Percentiles rank a stretch among this genome's conserved stretches.
These are phyloP conservation scores for Suillus placidus DNA, from an alignment of 768 basidiomycete species.

Conservation along the genomic window DNA sequence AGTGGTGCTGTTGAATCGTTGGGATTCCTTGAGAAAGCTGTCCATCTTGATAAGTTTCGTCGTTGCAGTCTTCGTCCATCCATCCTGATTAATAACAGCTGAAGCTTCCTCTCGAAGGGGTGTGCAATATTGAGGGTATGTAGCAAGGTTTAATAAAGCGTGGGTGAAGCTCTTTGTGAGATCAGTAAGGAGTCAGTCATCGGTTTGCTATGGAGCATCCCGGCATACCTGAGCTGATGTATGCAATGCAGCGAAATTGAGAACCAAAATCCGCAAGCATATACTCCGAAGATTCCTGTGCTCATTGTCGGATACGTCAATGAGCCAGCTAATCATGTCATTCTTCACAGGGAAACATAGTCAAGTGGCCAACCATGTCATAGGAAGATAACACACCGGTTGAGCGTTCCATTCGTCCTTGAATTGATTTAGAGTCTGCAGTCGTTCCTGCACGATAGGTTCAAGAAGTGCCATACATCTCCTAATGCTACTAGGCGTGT, in stretches of 20 bases:
- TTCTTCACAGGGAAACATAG: slow-evolving; percentile 27
- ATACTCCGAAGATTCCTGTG: slow-evolving; percentile 31
- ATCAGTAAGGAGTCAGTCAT: slow-evolving; percentile 10
- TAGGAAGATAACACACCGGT: slow-evolving; percentile 32
- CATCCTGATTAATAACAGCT: slow-evolving; percentile 32
- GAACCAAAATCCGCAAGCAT: slow-evolving; percentile 36
- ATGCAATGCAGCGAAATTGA: slow-evolving; percentile 44
- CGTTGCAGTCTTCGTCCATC: slow-evolving; percentile 38
- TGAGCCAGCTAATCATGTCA: slow-evolving; percentile 46
- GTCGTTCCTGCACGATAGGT: slow-evolving; percentile 38
- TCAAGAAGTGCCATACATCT: slow-evolving; percentile 33
- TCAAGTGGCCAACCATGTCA: slow-evolving; percentile 6
- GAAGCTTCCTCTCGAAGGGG: slow-evolving; percentile 46
- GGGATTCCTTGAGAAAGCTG: slow-evolving; percentile 47
- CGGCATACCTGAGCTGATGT: slow-evolving; percentile 32
- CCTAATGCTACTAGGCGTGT: slow-evolving; percentile 34
- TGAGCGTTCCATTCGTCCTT: slow-evolving; percentile 32
- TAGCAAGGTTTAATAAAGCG: slow-evolving; percentile 43
- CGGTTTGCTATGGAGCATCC: background rate
- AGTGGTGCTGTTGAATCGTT: slow-evolving; percentile 38
- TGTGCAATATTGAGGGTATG: slow-evolving; percentile 40
- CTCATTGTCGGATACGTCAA: slow-evolving; percentile 34
- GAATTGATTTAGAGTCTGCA: slow-evolving; percentile 25
- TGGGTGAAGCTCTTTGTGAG: slow-evolving; percentile 36
- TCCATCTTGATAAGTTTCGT: slow-evolving; percentile 41